These are phyloP conservation scores for Acidomyces sp. DNA, from an alignment of 495 filamentous ascomycete genomes.

Conservation along the genomic window DNA sequence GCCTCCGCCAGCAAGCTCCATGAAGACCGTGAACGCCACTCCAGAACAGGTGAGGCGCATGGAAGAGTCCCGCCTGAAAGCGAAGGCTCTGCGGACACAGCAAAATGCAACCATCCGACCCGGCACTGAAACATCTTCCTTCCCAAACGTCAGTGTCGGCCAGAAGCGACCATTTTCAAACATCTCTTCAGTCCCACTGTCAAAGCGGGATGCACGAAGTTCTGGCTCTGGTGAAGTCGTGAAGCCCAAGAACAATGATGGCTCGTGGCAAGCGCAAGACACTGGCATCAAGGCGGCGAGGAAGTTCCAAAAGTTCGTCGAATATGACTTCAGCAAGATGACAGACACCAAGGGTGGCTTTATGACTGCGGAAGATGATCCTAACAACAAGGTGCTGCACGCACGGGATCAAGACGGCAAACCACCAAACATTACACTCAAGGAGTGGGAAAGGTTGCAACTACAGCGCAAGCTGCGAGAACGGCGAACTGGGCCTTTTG, in stretches of 20 bases:
- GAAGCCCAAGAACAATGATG: slow-evolving; percentile 11
- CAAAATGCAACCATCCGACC: slow-evolving; percentile 32
- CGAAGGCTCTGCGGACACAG: slow-evolving; percentile 72
- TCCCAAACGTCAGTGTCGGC: slow-evolving; percentile 33
- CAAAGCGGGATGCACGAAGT: slow-evolving; percentile 52
- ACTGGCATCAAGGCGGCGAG: slow-evolving; percentile 52
- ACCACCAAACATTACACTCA: slow-evolving; percentile 76
- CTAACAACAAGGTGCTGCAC: slow-evolving; percentile 66
- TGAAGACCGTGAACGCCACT: slow-evolving; percentile 44
- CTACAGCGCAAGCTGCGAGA: slow-evolving; percentile 52
- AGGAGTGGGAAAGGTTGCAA: slow-evolving; percentile 82
- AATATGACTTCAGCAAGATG: slow-evolving; percentile 97
- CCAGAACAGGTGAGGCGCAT: slow-evolving; percentile 52
- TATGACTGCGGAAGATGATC: slow-evolving; percentile 74
- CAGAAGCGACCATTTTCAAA: slow-evolving; percentile 50
- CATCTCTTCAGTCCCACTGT: slow-evolving; percentile 50
- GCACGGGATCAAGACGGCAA: slow-evolving; percentile 48
- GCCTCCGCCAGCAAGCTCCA: slow-evolving; percentile 39
- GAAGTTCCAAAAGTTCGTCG: slow-evolving; percentile 84
- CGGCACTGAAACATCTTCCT: too few species aligned
- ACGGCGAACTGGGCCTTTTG: slow-evolving; percentile 68
- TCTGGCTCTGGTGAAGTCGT: slow-evolving; percentile 17
- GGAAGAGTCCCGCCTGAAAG: slow-evolving; percentile 80
- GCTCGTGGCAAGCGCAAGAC: slow-evolving; percentile 28
- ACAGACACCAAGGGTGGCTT: slow-evolving; percentile 95